Percentiles rank a stretch among this genome's conserved stretches.
Conservation (phyloP, 257 asterid genomes). For the Salvia splendens region DNA sequence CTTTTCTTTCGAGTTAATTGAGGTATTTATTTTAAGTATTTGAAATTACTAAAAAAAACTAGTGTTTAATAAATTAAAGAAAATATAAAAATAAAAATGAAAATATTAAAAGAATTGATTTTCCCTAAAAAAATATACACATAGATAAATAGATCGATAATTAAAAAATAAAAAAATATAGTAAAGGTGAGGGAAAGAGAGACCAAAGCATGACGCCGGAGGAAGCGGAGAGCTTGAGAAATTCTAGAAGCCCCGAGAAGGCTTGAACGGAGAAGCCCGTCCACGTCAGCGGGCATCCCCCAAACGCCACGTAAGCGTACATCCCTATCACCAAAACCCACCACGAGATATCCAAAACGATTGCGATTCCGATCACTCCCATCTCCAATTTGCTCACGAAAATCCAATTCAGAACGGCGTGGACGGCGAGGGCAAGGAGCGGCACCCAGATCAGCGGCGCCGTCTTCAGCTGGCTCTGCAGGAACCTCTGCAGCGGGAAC, state of each 20-base stretch:
- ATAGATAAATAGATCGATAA: neutral
- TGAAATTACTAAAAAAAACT: too few species aligned
- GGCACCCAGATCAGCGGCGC: slow-evolving; percentile 42
- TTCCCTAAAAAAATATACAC: neutral
- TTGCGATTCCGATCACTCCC: too few species aligned
- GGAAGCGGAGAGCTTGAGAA: slow-evolving; percentile 70
- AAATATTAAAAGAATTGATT: slow-evolving; percentile 4
- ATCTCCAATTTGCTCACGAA: too few species aligned
- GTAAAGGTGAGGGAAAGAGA: slow-evolving; percentile 3
- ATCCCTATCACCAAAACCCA: slow-evolving; percentile 55
- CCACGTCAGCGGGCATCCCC: slow-evolving; percentile 84
- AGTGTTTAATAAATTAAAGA: too few species aligned
- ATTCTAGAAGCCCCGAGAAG: slow-evolving; percentile 79
- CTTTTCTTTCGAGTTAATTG: too few species aligned
- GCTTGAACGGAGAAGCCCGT: slow-evolving; percentile 72
- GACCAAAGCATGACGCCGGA: slow-evolving; percentile 97
- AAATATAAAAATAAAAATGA: too few species aligned
- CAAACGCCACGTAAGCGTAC: slow-evolving; percentile 49
- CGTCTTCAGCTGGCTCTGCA: slow-evolving; percentile 88
- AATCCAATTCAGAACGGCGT: neutral
- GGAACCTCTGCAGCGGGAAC: slow-evolving; percentile 74
- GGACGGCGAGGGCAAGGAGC: slow-evolving; percentile 55
- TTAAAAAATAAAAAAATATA: neutral
- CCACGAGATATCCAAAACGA: slow-evolving; percentile 55
- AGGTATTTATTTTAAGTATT: too few species aligned